Conservation (phyloP, 352 stramenopile species). For the Phytopythium oedochilum region DNA sequence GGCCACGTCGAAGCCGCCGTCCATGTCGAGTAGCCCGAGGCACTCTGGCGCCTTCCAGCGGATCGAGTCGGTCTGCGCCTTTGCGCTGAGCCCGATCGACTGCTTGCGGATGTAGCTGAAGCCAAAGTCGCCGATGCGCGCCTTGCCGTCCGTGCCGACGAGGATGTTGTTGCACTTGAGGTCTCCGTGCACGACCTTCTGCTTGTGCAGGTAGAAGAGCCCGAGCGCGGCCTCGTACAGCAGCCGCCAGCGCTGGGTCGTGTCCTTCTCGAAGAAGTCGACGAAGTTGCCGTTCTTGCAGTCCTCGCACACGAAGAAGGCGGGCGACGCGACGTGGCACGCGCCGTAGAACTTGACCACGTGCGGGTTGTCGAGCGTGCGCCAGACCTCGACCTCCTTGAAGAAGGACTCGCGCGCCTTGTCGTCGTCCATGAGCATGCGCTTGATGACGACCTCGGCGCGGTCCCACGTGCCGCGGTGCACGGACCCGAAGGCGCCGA, state of each 20-base stretch:
- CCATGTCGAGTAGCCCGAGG: slow-evolving; percentile 9
- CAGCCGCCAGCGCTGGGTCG: slow-evolving; percentile 4
- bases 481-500: slow-evolving; percentile 21
- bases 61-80: slow-evolving; percentile 26
- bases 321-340: slow-evolving; percentile 26
- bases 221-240: slow-evolving; percentile 34
- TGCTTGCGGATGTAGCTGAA: slow-evolving; percentile 31
- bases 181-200: slow-evolving; percentile 77
- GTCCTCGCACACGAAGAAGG: slow-evolving; percentile 37
- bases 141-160: slow-evolving; percentile 37
- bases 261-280: slow-evolving; percentile 22
- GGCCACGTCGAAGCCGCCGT: not conserved
- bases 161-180: slow-evolving; percentile 88
- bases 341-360: slow-evolving; percentile 33
- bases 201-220: slow-evolving; percentile 49
- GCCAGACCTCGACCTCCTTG: slow-evolving; percentile 30
- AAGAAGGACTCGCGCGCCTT: slow-evolving; percentile 19
- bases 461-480: slow-evolving; percentile 24
- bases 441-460: slow-evolving; percentile 32
- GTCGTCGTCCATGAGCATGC: slow-evolving; percentile 15
- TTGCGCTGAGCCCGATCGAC: slow-evolving; percentile 20
- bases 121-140: slow-evolving; percentile 43
- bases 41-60: slow-evolving; percentile 43
- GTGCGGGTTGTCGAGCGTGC: slow-evolving; percentile 25
- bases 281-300: slow-evolving; percentile 35